Evolutionary conservation across 495 filamentous ascomycete species (phyloP).

Genomic region (Penicillium desertorum): DNA sequence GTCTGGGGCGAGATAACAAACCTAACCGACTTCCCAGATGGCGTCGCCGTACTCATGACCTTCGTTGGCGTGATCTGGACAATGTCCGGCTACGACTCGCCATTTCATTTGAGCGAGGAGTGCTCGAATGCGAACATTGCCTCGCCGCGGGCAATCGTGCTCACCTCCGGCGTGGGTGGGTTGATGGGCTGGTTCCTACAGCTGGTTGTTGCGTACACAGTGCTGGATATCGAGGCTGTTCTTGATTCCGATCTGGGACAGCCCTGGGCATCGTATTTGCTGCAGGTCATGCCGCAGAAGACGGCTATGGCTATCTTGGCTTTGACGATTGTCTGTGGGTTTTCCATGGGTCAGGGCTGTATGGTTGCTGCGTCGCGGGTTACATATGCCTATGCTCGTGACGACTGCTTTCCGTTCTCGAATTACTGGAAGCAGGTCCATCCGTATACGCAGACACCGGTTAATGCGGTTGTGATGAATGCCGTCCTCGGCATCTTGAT

Average conservation of each 20-base stretch:
- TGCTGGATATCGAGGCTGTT: conserved; percentile 62
- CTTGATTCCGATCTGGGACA: conserved; percentile 67
- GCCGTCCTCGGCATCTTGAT: conserved; percentile 61
- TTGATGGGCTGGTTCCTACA: conserved; percentile 74
- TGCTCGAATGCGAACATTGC: conserved; percentile 76
- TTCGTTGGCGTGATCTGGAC: conserved; percentile 68
- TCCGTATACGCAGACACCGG: conserved; percentile 63
- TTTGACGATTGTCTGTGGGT: conserved; percentile 73
- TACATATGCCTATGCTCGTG: conserved; percentile 77
- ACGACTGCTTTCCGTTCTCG: conserved; percentile 73
- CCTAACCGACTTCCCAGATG: conserved; percentile 68
- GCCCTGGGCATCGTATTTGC: conserved; percentile 73
- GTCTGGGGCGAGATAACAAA: conserved; percentile 74
- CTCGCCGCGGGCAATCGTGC: conserved; percentile 72
- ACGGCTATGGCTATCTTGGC: conserved; percentile 64
- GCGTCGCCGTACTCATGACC: conserved; percentile 72
- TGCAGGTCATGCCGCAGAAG: conserved; percentile 66
- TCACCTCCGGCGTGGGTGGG: conserved; percentile 68
- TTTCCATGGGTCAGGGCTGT: conserved; percentile 80
- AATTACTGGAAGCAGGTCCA: conserved; percentile 67
- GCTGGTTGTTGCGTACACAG: conserved; percentile 78
- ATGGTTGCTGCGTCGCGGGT: conserved; percentile 80
- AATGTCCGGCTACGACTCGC: conserved; percentile 69
- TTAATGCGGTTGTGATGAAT: conserved; percentile 79
- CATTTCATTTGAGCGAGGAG: conserved; percentile 76